phyloP scores from a whole-genome alignment of 768 basidiomycete species.

The Austroboletus eburneus region DNA sequence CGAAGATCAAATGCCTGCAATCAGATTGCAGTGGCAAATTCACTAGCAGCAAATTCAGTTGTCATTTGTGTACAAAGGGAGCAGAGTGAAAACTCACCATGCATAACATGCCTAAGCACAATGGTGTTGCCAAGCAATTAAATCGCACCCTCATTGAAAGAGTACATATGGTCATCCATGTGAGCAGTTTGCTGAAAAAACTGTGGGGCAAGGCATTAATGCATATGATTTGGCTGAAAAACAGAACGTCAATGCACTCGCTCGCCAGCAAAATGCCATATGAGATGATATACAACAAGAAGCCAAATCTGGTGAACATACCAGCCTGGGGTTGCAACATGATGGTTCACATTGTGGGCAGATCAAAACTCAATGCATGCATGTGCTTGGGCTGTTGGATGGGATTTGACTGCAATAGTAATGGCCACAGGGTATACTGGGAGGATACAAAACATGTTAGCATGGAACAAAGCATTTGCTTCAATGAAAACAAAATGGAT shows the following conservation, averaged over 20 bases:
- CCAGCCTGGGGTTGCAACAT: no score
- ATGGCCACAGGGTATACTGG: no score
- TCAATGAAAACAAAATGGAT: no score
- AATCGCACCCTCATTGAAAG: constrained; percentile 19
- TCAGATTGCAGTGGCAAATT: background rate
- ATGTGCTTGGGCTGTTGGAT: constrained; percentile 9
- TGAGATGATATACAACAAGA: constrained; percentile 2
- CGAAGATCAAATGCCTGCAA: background rate
- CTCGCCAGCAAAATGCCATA: constrained; percentile 6
- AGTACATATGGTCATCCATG: constrained; percentile 11
- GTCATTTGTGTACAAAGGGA: background rate
- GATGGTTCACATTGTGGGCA: constrained; percentile 1
- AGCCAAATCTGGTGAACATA: constrained; percentile 13
- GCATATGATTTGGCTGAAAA: constrained; percentile 17
- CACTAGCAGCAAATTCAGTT: background rate
- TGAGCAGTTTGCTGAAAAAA: constrained; percentile 9
- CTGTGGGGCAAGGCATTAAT: constrained; percentile 23
- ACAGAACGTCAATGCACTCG: background rate
- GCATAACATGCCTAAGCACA: constrained; percentile 21
- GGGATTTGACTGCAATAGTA: background rate
- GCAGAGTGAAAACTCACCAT: background rate
- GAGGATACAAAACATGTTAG: no score
- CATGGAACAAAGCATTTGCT: no score
- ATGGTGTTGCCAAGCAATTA: constrained; percentile 24
- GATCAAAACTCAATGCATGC: constrained; percentile 13